A percentile compares a stretch with the other conserved stretches of the same genome.
These are phyloP conservation scores for Mycena maculata DNA, from an alignment of 768 basidiomycete species.

Conservation along the genomic window DNA sequence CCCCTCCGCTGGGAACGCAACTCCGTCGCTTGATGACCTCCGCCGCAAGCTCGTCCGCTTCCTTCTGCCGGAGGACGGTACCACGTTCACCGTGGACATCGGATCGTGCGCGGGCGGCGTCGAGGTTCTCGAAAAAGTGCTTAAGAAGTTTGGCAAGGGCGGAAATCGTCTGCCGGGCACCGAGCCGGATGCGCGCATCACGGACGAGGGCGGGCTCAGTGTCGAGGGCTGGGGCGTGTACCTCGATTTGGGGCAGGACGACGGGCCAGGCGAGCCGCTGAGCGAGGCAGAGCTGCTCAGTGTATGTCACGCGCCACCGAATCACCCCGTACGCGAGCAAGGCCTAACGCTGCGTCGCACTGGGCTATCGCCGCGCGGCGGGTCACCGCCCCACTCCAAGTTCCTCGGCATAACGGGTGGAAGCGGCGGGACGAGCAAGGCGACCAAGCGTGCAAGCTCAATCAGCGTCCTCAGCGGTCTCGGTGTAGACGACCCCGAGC, in stretches of 20 bases:
- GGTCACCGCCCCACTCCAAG: conserved; percentile 47
- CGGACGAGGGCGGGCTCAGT: conserved; percentile 78
- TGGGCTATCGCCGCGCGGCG: conserved; percentile 53
- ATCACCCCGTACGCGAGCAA: conserved; percentile 82
- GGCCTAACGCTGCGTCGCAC: conserved; percentile 80
- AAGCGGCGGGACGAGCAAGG: conserved; percentile 51
- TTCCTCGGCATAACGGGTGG: too few species aligned
- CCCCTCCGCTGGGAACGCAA: conserved; percentile 46
- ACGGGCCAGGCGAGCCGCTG: conserved; percentile 73
- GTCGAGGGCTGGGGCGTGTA: conserved; percentile 94
- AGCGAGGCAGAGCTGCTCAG: conserved; percentile 84
- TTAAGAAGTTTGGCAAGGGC: conserved; percentile 89
- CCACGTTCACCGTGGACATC: conserved; percentile 82
- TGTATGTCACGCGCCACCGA: conserved; percentile 84
- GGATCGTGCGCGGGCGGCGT: conserved; percentile 83
- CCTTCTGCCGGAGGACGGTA: conserved; percentile 82
- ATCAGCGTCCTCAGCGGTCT: conserved; percentile 95
- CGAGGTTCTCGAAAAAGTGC: conserved; percentile 88
- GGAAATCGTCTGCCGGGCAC: conserved; percentile 56
- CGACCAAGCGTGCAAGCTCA: conserved; percentile 91
- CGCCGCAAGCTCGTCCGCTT: conserved; percentile 91
- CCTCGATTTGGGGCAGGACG: conserved; percentile 68
- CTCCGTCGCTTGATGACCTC: conserved; percentile 79
- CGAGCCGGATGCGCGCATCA: conserved; percentile 66
- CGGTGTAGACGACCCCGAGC: conserved; percentile 86